Base-by-base conservation (phyloP, 331 rosid genomes). In the Telfairia occidentalis region DNA sequence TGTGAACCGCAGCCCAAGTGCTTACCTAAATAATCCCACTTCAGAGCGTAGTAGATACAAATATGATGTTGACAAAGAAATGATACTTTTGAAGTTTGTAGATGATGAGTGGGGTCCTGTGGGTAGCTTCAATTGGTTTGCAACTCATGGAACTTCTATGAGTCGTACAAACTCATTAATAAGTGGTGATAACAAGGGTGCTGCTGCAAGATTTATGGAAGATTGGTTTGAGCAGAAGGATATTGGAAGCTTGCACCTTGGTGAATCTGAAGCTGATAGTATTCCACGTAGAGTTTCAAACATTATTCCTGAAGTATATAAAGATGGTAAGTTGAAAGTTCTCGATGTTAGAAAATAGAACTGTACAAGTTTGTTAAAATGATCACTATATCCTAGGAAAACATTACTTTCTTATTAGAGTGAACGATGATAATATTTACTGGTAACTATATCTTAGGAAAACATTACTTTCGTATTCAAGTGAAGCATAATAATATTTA, bases 61-160 rank as follows among this genome's bases (percentile, higher is more conserved):
- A 78, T 87, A 91, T 77, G 81, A 91, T 4, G 96, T 89, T 28
- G 97, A 94, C 80, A 94, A 90, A 83, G 98, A 94, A 67, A 94
- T 94, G 96, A 85, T 89, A 23, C 92, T 94, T 77, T 66, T 94
- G 23, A 94, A 94, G 89, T 91, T 94, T 73, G 85, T 89, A 69
- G 92, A 91, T 81, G 84, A 79, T 78, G 81, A 91, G 74, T 91
- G 97, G 98, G 98, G 98, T 79, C 90, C 97, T 21, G 81, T 86
- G 3, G 98, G 98, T 63, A 88, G 92, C 87, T 94, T 94, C 76
- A 94, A 85, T 59, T 94, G 98, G 98, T 90, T 94, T 88, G 95
- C 98, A 19, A 93, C 98, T 80, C 98, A 91, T 76, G 98, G 98
- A 77, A 93, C 98, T 80, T 93, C 98, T 53, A 94, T 94, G 98